phyloP scores from a whole-genome alignment of 352 stramenopile species.

The Phytophthora uliginosa region DNA sequence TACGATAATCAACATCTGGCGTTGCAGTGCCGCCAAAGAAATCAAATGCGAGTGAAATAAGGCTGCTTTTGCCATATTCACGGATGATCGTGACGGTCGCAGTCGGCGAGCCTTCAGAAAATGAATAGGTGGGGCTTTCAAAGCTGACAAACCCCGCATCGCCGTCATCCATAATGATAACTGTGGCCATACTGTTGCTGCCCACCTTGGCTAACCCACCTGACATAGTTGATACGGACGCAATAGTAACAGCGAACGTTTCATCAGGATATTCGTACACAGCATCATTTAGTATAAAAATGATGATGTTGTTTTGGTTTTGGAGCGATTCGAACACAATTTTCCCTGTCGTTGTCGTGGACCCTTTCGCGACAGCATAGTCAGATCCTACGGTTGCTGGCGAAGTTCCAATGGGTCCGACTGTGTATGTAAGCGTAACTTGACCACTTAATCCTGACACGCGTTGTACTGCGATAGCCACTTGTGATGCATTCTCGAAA shows the following conservation, averaged over 20 bases:
- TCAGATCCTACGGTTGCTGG: constrained; percentile 48
- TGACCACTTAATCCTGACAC: constrained; percentile 55
- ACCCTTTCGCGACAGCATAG: constrained; percentile 36
- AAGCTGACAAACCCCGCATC: constrained; percentile 72
- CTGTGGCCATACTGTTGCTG: constrained; percentile 31
- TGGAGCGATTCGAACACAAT: constrained; percentile 52
- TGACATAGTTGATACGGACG: constrained; percentile 11
- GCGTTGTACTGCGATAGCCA: constrained; percentile 49
- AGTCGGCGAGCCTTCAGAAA: constrained; percentile 47
- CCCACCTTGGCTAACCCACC: constrained; percentile 44
- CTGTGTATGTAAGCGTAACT: constrained; percentile 45
- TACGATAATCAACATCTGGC: constrained; percentile 58
- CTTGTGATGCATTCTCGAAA: constrained; percentile 48
- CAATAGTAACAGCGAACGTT: constrained; percentile 52
- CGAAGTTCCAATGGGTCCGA: neutral
- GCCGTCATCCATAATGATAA: constrained; percentile 73
- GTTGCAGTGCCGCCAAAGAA: constrained; percentile 53
- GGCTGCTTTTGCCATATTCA: constrained; percentile 48
- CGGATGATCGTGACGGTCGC: constrained; percentile 57
- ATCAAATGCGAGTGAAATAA: constrained; percentile 47
- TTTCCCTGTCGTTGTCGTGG: constrained; percentile 18
- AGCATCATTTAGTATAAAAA: constrained; percentile 59
- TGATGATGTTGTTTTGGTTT: constrained; percentile 27
- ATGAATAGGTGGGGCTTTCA: constrained; percentile 28
- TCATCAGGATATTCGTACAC: constrained; percentile 53